Evolutionary conservation across 2,329 filamentous ascomycete species (phyloP).

Genomic region (Talaromyces atroroseus): DNA sequence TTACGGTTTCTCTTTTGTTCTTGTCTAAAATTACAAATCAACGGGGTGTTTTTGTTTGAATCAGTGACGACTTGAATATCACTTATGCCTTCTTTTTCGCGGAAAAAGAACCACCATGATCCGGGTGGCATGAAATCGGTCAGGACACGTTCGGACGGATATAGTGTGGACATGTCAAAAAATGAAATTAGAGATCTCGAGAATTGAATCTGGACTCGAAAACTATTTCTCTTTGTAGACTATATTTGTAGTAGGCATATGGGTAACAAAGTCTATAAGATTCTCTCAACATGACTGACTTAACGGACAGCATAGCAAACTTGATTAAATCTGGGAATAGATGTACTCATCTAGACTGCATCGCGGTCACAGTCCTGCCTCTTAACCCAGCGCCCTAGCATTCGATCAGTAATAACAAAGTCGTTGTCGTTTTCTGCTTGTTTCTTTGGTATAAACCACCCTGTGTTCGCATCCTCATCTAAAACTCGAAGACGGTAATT

Average conservation of each 20-base stretch:
- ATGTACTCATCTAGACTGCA: too few relatives aligned
- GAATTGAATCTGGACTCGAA: constrained; percentile 13
- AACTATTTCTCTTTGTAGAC: not conserved
- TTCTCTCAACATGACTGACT: too few relatives aligned
- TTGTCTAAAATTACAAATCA: constrained; percentile 7
- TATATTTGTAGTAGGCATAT: not conserved
- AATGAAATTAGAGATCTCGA: constrained; percentile 14
- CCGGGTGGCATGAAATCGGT: constrained; percentile 22
- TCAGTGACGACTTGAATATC: constrained; percentile 12
- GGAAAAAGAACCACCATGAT: constrained; percentile 28
- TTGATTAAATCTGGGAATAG: too few relatives aligned
- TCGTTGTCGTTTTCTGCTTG: not conserved
- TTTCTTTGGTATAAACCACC: not conserved
- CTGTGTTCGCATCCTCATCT: not conserved
- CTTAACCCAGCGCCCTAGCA: not conserved
- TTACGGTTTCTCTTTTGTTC: constrained; percentile 27
- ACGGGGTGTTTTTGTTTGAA: constrained; percentile 13
- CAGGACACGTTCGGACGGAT: not conserved
- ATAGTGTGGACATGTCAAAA: constrained; percentile 19
- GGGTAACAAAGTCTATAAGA: too few relatives aligned
- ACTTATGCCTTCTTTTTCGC: constrained; percentile 26
- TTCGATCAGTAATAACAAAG: not conserved
- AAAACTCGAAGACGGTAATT: not conserved
- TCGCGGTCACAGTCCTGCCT: constrained; percentile 12
- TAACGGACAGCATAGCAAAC: too few relatives aligned